Base-by-base conservation (phyloP, 257 asterid species). In the Rubia yunnanensis region DNA sequence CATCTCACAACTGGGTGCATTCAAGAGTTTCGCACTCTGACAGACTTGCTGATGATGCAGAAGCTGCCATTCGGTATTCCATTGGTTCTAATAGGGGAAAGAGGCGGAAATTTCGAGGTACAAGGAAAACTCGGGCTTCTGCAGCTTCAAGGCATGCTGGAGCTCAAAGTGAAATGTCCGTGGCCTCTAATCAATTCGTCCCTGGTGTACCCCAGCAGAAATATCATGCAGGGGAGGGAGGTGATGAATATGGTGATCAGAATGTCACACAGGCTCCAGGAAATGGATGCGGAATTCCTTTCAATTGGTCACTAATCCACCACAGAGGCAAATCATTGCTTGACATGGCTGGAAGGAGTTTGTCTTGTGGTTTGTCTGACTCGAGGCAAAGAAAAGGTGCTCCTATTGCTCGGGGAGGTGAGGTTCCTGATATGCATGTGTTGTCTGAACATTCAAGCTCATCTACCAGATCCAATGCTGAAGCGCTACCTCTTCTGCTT, bases 251-350 rank as follows among this genome's bases (percentile, higher is more conserved):
- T 62, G 78, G 57, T 17, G 76, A 79, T 66, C 84, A 72, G 68
- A 76, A 77, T 71, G 72, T 77, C 18, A 73, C 63, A 2, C 79
- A 81, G 71, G 85, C 66, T 72, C 91, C 86, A 2, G 75, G 78
- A 68, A 86, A 90, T 68, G 96, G 95, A 7, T 94, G 99, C 64
- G 96, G 99, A 17, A 84, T 90, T 76, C 97, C 96, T 44, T 94
- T 86, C 88, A 90, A 90, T 68, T 94, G 99, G 97, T 88, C 97
- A 4, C 84, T 88, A 67, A 90, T 94, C 75, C 99, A 94, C 66
- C 69, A 86, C 70, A 74, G 97, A 62, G 97, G 99, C 36, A 94
- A 85, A 78, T 83, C 96, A 13, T 75, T 90, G 74, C 86, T 94
- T 57, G 99, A 94, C 80, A 71, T 78, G 79, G 99, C 99, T 7